phyloP scores from a whole-genome alignment of 2,329 filamentous ascomycete genomes.

The Botrytis porri region DNA sequence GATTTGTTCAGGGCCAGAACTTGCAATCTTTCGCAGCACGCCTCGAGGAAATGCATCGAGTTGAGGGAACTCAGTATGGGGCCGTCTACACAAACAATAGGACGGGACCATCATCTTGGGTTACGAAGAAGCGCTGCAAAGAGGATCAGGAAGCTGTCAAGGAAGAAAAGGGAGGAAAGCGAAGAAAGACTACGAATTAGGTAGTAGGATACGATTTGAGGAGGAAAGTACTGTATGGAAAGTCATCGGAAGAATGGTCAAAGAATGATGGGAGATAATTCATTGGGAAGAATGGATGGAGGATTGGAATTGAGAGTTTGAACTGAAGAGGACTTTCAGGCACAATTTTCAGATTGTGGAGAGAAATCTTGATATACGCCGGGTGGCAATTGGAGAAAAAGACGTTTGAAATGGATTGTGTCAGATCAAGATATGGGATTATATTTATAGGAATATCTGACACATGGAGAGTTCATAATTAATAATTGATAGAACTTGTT shows the following conservation, averaged over 20 bases:
- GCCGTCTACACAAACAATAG: neutral
- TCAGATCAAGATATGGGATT: neutral
- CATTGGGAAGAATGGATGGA: neutral
- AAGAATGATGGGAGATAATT: neutral
- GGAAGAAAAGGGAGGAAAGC: neutral
- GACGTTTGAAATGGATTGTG: neutral
- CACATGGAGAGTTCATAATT: neutral
- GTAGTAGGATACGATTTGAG: neutral
- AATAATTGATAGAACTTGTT: neutral
- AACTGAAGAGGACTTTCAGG: neutral
- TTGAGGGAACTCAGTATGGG: neutral
- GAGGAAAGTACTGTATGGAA: no score
- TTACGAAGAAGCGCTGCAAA: neutral
- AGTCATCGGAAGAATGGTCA: neutral
- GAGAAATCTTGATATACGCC: neutral
- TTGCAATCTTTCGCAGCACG: neutral
- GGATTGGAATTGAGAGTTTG: neutral
- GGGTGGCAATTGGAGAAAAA: neutral
- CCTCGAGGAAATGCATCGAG: neutral
- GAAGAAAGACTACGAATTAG: neutral
- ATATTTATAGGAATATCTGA: neutral
- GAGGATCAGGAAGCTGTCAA: neutral
- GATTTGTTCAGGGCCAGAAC: neutral
- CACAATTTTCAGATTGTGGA: neutral
- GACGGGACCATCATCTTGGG: neutral